These are phyloP conservation scores for Cytospora leucostoma DNA, from an alignment of 2,329 filamentous ascomycete genomes.

Conservation along the genomic window DNA sequence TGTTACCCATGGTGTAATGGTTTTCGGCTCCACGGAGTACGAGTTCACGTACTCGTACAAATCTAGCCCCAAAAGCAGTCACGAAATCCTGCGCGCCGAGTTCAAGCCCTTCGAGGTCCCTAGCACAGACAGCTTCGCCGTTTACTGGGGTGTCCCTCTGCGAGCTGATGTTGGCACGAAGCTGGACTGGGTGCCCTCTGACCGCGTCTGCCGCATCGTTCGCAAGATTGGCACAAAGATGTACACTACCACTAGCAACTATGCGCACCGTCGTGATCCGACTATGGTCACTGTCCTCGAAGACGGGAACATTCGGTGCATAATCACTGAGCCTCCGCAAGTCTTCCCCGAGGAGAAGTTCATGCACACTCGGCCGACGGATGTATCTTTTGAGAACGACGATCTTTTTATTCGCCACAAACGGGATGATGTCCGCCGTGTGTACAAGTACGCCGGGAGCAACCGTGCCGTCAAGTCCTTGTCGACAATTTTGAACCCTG, in stretches of 20 bases:
- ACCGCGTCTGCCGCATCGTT: conserved; percentile 40
- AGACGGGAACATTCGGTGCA: conserved; percentile 30
- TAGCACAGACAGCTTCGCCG: conserved; percentile 35
- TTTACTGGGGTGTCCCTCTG: conserved; percentile 40
- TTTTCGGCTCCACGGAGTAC: conserved; percentile 34
- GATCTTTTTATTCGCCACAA: conserved; percentile 40
- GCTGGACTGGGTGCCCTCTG: conserved; percentile 39
- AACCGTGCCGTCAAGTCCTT: conserved; percentile 28
- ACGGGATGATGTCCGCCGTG: conserved; percentile 33
- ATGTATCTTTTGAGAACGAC: conserved; percentile 38
- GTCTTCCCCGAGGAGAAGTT: conserved; percentile 36
- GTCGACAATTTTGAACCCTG: conserved; percentile 32
- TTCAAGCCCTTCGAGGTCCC: conserved; percentile 30
- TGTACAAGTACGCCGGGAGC: conserved; percentile 31
- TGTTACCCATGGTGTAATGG: conserved; percentile 36
- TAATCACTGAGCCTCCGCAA: conserved; percentile 32
- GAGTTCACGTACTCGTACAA: conserved; percentile 42
- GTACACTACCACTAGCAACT: conserved; percentile 38
- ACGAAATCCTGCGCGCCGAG: conserved; percentile 39
- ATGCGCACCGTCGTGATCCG: conserved; percentile 42
- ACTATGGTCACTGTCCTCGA: conserved; percentile 37
- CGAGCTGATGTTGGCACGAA: conserved; percentile 33
- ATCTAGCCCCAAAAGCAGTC: conserved; percentile 36
- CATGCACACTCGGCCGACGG: conserved; percentile 35
- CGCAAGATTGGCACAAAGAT: conserved; percentile 32